phyloP scores from a whole-genome alignment of 345 rosid genomes.

The Nephelium lappaceum region DNA sequence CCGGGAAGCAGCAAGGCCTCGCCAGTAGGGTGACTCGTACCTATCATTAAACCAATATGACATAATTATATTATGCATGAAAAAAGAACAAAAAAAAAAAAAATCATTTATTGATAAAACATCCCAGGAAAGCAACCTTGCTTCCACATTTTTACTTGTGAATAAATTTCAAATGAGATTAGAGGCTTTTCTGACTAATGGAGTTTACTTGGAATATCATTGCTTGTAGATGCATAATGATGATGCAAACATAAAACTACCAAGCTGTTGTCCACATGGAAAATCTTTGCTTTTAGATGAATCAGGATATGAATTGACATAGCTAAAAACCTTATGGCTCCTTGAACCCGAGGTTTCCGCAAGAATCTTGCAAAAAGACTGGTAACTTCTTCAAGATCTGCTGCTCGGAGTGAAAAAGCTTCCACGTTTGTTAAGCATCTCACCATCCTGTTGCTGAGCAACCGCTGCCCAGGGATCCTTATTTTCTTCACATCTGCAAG shows the following conservation, averaged over 20 bases:
- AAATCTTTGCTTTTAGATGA: background rate
- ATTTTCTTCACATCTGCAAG: constrained; percentile 64
- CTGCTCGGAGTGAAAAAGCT: constrained; percentile 80
- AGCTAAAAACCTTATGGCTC: constrained; percentile 71
- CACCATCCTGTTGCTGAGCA: constrained; percentile 60
- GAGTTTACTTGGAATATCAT: background rate
- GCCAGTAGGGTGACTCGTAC: constrained; percentile 86
- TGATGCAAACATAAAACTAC: background rate
- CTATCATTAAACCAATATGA: constrained; percentile 32
- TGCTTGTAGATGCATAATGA: background rate
- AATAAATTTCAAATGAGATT: too few species aligned
- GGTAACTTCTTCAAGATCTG: constrained; percentile 86
- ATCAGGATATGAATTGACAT: background rate
- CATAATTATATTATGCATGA: background rate
- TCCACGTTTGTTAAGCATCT: constrained; percentile 75
- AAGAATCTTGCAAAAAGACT: constrained; percentile 61
- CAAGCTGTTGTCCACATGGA: background rate
- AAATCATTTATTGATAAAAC: background rate
- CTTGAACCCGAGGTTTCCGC: constrained; percentile 69
- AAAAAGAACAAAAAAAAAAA: too few species aligned
- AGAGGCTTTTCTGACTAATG: background rate
- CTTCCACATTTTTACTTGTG: background rate
- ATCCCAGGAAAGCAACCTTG: too few species aligned
- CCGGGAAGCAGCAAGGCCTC: constrained; percentile 53
- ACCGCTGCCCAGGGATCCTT: constrained; percentile 45